A percentile compares a stretch with the other conserved stretches of the same genome.
Evolutionary conservation across 352 stramenopile species (phyloP).

Genomic region (Globisporangium middletonii): DNA sequence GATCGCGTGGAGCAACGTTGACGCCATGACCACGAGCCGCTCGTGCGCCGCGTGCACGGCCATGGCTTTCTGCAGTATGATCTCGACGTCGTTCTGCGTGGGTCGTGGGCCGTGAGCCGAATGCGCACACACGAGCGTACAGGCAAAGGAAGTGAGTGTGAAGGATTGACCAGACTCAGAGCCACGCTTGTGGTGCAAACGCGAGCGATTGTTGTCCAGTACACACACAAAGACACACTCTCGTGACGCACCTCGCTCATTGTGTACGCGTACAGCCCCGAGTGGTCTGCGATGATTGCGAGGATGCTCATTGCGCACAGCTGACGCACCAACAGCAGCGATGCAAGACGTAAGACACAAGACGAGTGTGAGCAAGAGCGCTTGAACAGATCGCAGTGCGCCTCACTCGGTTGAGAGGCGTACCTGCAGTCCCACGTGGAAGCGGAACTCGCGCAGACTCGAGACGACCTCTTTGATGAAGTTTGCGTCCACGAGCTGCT

Average conservation of each 20-base stretch:
- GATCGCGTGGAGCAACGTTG: constrained; percentile 35
- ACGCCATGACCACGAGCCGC: constrained; percentile 31
- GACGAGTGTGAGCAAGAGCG: not conserved
- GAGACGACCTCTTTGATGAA: constrained; percentile 31
- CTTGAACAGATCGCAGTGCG: not conserved
- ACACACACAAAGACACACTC: not conserved
- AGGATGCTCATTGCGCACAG: constrained; percentile 38
- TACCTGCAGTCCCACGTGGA: constrained; percentile 46
- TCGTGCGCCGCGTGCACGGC: constrained; percentile 39
- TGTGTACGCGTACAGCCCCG: constrained; percentile 45
- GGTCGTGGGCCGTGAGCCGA: not conserved
- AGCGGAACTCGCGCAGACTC: constrained; percentile 63
- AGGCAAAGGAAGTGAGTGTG: not conserved
- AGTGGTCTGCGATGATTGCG: constrained; percentile 35
- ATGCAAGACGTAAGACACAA: not conserved
- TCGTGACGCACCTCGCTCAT: constrained; percentile 38
- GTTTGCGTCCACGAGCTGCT: constrained; percentile 37
- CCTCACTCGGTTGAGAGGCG: not conserved
- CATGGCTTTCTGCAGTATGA: constrained; percentile 43
- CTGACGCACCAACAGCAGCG: constrained; percentile 11
- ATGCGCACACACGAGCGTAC: not conserved
- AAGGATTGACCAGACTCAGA: not conserved
- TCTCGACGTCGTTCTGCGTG: constrained; percentile 21
- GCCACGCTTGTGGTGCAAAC: not conserved
- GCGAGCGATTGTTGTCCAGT: not conserved